These are phyloP conservation scores for Oryza australiensis DNA, from an alignment of 176 grass and related monocot genomes.

Conservation along the genomic window DNA sequence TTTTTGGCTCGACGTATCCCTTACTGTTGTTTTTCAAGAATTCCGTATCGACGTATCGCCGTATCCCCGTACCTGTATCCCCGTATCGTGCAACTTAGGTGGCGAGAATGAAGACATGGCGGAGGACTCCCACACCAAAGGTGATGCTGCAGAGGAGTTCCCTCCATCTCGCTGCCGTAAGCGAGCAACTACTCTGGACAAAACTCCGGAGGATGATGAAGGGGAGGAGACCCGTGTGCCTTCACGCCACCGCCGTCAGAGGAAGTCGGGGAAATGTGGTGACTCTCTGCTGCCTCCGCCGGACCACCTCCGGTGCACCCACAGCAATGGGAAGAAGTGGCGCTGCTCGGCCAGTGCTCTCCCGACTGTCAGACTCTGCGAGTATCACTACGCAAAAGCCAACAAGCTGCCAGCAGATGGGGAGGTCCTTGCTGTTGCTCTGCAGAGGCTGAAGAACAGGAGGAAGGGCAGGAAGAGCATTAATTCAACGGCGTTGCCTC, in stretches of 20 bases:
- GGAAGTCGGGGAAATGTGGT: constrained; percentile 29
- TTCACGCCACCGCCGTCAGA: constrained; percentile 37
- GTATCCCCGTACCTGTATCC: too few relatives aligned
- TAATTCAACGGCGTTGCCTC: constrained; percentile 20
- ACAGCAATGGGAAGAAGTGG: constrained; percentile 85
- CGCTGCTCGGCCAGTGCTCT: constrained; percentile 62
- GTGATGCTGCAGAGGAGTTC: constrained; percentile 29
- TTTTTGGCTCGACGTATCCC: too few relatives aligned
- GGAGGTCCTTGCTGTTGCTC: constrained; percentile 51
- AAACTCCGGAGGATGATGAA: constrained; percentile 23
- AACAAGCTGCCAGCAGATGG: constrained; percentile 50
- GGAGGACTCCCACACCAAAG: constrained; percentile 40
- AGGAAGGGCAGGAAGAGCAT: constrained; percentile 43
- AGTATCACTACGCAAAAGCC: constrained; percentile 64
- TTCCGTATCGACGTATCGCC: too few relatives aligned
- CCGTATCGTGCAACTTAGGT: too few relatives aligned
- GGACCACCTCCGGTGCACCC: constrained; percentile 73
- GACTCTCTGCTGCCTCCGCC: constrained; percentile 49
- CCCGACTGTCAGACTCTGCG: constrained; percentile 72
- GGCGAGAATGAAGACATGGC: constrained; percentile 17
- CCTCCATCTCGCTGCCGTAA: constrained; percentile 43
- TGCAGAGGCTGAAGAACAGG: constrained; percentile 40
- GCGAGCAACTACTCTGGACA: constrained; percentile 21
- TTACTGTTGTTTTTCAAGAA: too few relatives aligned
- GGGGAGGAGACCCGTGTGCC: constrained; percentile 43